A percentile compares a stretch with the other conserved stretches of the same genome.
phyloP scores from a whole-genome alignment of 2,329 filamentous ascomycete genomes.

The Fusarium anthophilum region DNA sequence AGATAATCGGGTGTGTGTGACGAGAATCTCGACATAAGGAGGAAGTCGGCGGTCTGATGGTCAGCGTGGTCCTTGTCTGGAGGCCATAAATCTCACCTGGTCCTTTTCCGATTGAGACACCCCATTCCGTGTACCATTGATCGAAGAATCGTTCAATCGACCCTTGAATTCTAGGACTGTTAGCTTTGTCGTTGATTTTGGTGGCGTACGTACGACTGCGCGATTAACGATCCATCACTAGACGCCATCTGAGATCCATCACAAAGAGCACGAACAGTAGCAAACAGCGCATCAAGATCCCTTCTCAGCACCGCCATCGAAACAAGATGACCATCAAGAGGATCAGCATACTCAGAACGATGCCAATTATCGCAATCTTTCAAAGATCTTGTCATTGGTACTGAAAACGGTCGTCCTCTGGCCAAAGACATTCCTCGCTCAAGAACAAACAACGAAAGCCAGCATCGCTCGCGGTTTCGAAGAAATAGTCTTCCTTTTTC shows the following conservation, averaged over 20 bases:
- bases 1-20: conserved; percentile 77
- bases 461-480: conserved; percentile 72
- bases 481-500: conserved; percentile 69
- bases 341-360: conserved; percentile 68
- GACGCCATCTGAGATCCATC: conserved; percentile 62
- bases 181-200: background rate
- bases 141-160: conserved; percentile 74
- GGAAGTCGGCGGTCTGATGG: conserved; percentile 64
- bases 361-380: conserved; percentile 77
- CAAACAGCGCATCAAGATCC: conserved; percentile 69
- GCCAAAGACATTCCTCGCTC: conserved; percentile 77
- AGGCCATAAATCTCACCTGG: conserved; percentile 49
- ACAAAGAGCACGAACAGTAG: conserved; percentile 66
- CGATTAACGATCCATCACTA: conserved; percentile 62
- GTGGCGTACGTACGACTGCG: conserved; percentile 55
- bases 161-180: conserved; percentile 58
- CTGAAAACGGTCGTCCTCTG: conserved; percentile 73
- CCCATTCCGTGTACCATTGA: conserved; percentile 72
- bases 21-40: conserved; percentile 78
- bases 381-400: conserved; percentile 72
- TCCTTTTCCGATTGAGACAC: conserved; percentile 62
- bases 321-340: conserved; percentile 75
- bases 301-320: conserved; percentile 76
- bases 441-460: conserved; percentile 77
- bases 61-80: background rate